These are phyloP conservation scores for Leptoxyphium fumago DNA, from an alignment of 2,329 filamentous ascomycete species.

Conservation along the genomic window DNA sequence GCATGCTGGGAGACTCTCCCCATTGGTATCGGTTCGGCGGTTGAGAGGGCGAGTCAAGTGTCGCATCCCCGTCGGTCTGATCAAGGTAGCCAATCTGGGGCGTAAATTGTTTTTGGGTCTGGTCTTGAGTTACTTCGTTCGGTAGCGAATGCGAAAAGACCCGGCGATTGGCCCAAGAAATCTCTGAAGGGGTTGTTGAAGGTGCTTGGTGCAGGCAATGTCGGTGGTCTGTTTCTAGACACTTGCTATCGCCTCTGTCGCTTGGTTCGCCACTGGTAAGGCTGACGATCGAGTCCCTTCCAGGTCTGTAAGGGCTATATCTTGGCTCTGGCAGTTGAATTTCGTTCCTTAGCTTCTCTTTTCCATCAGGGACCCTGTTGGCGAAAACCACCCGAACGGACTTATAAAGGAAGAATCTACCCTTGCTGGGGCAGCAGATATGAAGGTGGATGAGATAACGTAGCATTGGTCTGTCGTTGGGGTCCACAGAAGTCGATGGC, in stretches of 20 bases:
- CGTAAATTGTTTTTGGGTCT: background rate
- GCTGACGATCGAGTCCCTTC: constrained; percentile 25
- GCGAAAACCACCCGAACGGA: constrained; percentile 90
- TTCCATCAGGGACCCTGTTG: constrained; percentile 87
- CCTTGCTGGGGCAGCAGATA: constrained; percentile 74
- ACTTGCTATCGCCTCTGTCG: background rate
- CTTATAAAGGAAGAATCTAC: constrained; percentile 81
- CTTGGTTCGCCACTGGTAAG: background rate
- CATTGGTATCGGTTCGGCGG: background rate
- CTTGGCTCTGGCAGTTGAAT: constrained; percentile 76
- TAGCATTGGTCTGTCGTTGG: constrained; percentile 54
- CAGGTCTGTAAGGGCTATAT: constrained; percentile 69
- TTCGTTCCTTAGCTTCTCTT: constrained; percentile 83
- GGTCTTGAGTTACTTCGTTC: background rate
- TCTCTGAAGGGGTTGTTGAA: background rate
- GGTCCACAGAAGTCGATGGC: constrained; percentile 34
- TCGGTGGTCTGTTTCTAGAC: background rate
- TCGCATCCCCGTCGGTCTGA: background rate
- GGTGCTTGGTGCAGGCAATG: background rate
- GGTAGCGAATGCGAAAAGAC: background rate
- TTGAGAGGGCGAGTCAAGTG: background rate
- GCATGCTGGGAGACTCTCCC: background rate
- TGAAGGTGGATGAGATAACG: constrained; percentile 87
- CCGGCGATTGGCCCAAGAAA: background rate
- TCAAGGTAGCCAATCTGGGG: background rate